Conservation (phyloP, 2,329 filamentous ascomycete species). For the Metarhizium album region DNA sequence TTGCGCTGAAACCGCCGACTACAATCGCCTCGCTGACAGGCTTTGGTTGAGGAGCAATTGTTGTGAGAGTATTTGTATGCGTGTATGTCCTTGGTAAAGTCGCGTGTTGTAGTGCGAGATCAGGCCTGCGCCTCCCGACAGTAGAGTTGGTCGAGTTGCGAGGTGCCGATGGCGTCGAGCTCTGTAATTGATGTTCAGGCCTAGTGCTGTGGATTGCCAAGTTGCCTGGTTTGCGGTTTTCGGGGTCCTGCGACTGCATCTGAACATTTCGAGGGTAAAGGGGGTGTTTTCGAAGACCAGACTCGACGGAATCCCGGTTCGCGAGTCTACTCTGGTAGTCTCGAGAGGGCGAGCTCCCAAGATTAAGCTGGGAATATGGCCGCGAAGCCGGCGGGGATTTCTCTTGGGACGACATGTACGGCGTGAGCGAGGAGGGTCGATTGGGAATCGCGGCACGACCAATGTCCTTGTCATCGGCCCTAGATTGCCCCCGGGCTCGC, state of each 20-base stretch:
- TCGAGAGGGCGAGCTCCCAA: neutral
- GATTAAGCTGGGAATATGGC: neutral
- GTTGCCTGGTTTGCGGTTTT: neutral
- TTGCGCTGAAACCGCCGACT: neutral
- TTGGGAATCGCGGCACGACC: neutral
- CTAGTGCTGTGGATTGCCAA: slow-evolving; percentile 1
- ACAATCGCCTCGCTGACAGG: neutral
- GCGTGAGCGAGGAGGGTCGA: neutral
- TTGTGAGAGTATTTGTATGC: neutral
- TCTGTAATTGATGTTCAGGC: neutral
- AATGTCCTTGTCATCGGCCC: neutral
- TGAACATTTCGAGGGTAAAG: neutral
- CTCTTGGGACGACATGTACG: neutral
- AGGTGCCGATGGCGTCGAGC: neutral
- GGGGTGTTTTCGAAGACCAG: neutral
- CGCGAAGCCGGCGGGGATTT: neutral
- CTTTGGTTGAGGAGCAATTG: neutral
- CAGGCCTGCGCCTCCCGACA: neutral
- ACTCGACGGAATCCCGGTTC: neutral
- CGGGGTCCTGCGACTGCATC: neutral
- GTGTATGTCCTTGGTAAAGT: neutral
- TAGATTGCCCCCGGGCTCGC: neutral
- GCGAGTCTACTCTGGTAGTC: neutral
- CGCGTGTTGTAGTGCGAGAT: neutral
- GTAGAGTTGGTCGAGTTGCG: neutral